phyloP scores from a whole-genome alignment of 441 rosid species.

The Arabidopsis hybrid region DNA sequence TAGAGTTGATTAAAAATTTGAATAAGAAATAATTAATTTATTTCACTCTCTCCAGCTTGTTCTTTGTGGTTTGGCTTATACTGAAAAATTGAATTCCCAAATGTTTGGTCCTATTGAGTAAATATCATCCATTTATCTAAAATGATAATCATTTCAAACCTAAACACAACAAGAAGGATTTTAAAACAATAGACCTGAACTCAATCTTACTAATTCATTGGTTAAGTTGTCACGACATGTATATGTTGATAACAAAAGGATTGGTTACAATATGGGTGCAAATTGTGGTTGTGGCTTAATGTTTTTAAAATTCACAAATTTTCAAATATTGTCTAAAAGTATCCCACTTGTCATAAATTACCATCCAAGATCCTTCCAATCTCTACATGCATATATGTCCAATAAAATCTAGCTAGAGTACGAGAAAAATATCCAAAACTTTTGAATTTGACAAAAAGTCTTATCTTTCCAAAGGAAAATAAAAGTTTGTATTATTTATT shows the following conservation, averaged over 20 bases:
- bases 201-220: slow-evolving; percentile 1
- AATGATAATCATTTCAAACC: neutral
- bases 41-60: neutral
- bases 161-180: neutral
- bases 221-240: neutral
- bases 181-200: neutral
- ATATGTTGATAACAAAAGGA: neutral
- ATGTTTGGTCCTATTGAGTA: neutral
- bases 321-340: neutral
- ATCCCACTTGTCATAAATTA: slow-evolving; percentile 1
- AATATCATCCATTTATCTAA: neutral
- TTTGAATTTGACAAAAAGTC: slow-evolving; percentile 1
- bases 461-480: too few relatives aligned
- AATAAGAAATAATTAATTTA: too few relatives aligned
- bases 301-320: neutral
- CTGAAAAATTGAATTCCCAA: neutral
- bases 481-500: neutral
- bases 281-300: neutral
- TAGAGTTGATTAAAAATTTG: neutral
- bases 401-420: slow-evolving; percentile 10
- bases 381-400: slow-evolving; percentile 30
- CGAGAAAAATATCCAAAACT: slow-evolving; percentile 9
- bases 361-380: slow-evolving; percentile 9
- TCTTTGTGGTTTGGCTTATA: slow-evolving; percentile 6
- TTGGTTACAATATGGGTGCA: neutral